Evolutionary conservation across 768 basidiomycete genomes (phyloP), one percentile per base, ranked within the genome.

Genomic region (Lactifluus pinguis): DNA sequence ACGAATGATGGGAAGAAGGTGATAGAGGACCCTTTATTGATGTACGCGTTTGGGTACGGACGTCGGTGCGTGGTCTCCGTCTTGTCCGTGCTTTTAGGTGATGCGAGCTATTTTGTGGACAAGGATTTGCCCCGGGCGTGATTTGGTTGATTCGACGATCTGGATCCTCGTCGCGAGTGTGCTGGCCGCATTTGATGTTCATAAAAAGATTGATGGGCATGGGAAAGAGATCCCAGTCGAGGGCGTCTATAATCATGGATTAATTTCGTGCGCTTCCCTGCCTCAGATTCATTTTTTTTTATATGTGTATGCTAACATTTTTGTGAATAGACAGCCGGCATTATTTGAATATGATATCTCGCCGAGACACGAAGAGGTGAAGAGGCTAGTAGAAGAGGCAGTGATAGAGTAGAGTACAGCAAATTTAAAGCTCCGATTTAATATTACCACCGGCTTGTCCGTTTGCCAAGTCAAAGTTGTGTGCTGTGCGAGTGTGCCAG

Each of bases 51-150:
- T 47, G 61, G 61, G 1, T 62, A 32, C 45, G 61, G 61, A 41
- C 38, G 49, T 29, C 45, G 60, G 60, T 60, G 21, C 32, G 59
- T 38, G 36, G 36, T 32, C 32, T 32, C 32, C 32, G 32, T 7
- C 32, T 32, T 32, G 4, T 32, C 32, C 7, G 32, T 32, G 32
- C 7, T 32, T 32, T 32, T 7, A 32, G 4, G 32, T 34, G 21
- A n/a, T 32, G 4, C 5, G 21, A 14, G 19, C 41, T 14, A 14
- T 41, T 30, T n/a, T 14, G 4, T 32, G 10, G 2, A 19, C 1
- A 10, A 63, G 68, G 34, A 49, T 54, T 13, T 68, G 67, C 25
- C 66, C 64, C 0, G 67, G 67, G 14, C 60, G 63, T 17, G 61
- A 67, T 34, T 45, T 67, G 25, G 67, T 63, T 2, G 66, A 68